Conservation (phyloP, 768 basidiomycete genomes). For the Leccinum disarticulatum region DNA sequence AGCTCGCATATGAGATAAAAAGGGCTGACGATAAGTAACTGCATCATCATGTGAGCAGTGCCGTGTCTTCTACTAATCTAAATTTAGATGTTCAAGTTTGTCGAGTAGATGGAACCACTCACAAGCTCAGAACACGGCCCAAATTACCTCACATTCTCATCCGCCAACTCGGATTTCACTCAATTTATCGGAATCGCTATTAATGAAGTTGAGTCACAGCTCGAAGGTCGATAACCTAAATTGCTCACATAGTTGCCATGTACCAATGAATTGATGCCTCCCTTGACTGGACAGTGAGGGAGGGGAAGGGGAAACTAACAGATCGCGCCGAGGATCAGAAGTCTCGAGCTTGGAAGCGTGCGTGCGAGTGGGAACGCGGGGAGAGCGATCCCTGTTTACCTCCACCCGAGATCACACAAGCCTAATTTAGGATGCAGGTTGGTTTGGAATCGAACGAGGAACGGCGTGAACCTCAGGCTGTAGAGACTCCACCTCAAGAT, state of each 20-base stretch:
- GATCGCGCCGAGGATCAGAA: background rate
- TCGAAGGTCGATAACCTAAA: background rate
- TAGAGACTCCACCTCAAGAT: no score
- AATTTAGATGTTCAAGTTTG: background rate
- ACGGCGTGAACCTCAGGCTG: no score
- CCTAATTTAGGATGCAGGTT: no score
- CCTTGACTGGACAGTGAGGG: background rate
- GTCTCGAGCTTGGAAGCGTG: no score
- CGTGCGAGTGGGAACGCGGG: no score
- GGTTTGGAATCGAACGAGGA: no score
- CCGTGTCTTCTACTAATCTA: background rate
- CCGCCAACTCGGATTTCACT: background rate
- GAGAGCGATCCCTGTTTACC: no score
- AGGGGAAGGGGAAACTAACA: background rate
- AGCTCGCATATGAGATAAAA: no score
- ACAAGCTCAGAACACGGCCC: background rate
- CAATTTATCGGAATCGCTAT: background rate
- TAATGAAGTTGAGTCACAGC: background rate
- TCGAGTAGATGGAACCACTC: background rate
- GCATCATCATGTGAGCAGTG: background rate
- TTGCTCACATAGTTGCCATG: background rate
- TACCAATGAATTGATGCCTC: background rate
- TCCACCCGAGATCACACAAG: no score
- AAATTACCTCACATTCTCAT: background rate
- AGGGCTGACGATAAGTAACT: background rate